phyloP scores from a whole-genome alignment of 2,329 filamentous ascomycete genomes.

The Aspergillus intermedius region DNA sequence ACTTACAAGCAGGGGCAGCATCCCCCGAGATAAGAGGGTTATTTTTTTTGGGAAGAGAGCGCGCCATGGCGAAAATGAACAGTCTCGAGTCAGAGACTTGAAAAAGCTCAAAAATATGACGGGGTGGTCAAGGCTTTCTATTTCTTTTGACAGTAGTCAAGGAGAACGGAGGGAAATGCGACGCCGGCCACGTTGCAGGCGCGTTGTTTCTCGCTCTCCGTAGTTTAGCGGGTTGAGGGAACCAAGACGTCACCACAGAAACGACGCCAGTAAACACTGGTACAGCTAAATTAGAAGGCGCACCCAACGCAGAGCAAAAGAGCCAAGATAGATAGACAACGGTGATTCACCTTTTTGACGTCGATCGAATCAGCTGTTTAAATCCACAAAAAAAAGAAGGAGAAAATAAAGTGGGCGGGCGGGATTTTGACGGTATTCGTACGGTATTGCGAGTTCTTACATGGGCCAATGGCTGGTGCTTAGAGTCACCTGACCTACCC shows the following conservation, averaged over 20 bases:
- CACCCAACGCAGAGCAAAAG: not conserved
- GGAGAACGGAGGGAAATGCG: slow-evolving; percentile 5
- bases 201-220: slow-evolving; percentile 23
- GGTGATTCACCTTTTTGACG: not conserved
- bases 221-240: not conserved
- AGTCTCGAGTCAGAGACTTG: slow-evolving; percentile 2
- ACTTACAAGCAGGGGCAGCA: slow-evolving; percentile 41
- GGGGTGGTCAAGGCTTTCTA: slow-evolving; percentile 4
- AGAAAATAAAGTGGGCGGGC: not conserved
- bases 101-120: slow-evolving; percentile 5
- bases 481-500: not conserved
- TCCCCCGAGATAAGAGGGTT: slow-evolving; percentile 43
- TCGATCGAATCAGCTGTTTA: not conserved
- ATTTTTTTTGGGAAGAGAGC: slow-evolving; percentile 39
- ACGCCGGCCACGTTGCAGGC: slow-evolving; percentile 41
- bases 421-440: not conserved
- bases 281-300: not conserved
- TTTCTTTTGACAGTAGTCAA: not conserved
- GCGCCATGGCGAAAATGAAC: slow-evolving; percentile 29
- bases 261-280: not conserved
- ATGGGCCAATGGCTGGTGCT: not conserved
- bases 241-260: slow-evolving; percentile 16
- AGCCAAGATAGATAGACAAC: no score
- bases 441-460: not conserved
- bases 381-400: not conserved